phyloP scores from a whole-genome alignment of 805 yeast genomes.

The Saturnispora zaruensis region DNA sequence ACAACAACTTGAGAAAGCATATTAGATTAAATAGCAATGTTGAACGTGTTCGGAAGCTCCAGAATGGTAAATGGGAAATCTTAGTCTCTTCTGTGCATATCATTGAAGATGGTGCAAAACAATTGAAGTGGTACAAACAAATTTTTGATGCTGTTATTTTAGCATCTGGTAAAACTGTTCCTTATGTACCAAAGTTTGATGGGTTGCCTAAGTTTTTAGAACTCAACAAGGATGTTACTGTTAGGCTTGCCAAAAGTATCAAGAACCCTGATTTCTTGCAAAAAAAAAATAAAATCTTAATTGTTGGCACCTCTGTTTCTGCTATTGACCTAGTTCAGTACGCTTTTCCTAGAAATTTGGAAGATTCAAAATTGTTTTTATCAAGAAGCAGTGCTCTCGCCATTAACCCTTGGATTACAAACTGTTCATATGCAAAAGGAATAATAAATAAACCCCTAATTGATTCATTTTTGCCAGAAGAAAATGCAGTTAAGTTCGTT shows the following conservation, averaged over 20 bases:
- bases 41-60: slow-evolving; percentile 28
- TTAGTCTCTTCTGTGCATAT: slow-evolving; percentile 12
- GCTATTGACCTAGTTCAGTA: slow-evolving; percentile 36
- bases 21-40: slow-evolving; percentile 36
- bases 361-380: slow-evolving; percentile 18
- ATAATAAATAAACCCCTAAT: slow-evolving; percentile 15
- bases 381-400: slow-evolving; percentile 12
- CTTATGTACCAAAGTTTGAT: slow-evolving; percentile 44
- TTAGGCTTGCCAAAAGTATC: slow-evolving; percentile 49
- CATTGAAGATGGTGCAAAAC: slow-evolving; percentile 8
- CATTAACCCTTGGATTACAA: slow-evolving; percentile 10
- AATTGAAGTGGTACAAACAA: slow-evolving; percentile 35
- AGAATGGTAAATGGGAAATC: slow-evolving; percentile 32
- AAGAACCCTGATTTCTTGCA: slow-evolving; percentile 35
- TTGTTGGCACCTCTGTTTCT: slow-evolving; percentile 36
- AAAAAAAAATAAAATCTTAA: slow-evolving; percentile 32
- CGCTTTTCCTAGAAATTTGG: slow-evolving; percentile 20
- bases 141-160: slow-evolving; percentile 52
- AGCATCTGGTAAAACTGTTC: slow-evolving; percentile 57
- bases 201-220: slow-evolving; percentile 29
- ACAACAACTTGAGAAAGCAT: slow-evolving; percentile 24
- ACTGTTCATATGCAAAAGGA: slow-evolving; percentile 13
- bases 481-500: slow-evolving; percentile 21
- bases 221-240: slow-evolving; percentile 28
- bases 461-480: slow-evolving; percentile 14